Base-by-base conservation (phyloP, 2,329 filamentous ascomycete species). In the Fusarium penzigii region DNA sequence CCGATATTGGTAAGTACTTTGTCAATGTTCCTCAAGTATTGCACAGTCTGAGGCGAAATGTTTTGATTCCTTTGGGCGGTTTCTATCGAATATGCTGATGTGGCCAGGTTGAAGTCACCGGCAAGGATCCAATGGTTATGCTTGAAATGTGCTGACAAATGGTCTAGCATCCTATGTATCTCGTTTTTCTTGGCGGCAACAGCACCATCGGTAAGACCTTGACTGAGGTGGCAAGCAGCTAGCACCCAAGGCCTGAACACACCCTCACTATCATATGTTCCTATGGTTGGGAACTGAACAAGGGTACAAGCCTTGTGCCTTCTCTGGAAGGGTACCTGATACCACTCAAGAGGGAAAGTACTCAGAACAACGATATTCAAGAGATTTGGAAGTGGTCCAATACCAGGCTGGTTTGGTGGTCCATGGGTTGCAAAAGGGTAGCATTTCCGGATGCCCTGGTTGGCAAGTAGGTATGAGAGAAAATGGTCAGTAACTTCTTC, bases 401-500 rank as follows among this genome's bases (percentile, higher is more conserved):
- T 68, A 12, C 78, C 76, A 4, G 65, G 25, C 55, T 85, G 78
- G 8, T 71, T 64, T 0, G 84, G 81, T 1, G 83, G 80, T 0
- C 77, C 82, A 62, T 85, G 78, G 2, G 82, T 83, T n/a, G 72
- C 68, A 62, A 79, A 87, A 2, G 78, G 74, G 56, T 85, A 88
- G 2, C 65, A 69, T 11, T 67, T 57, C 29, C 75, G 74, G 20
- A 88, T 71, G 2, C 68, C 61, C 2, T 69, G 52, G 49, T 81
- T 66, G 3, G 64, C 61, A 2, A 88, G 77, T 1, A 89, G 70
- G 51, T 76, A 78, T 0, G 75, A 74, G 0, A 89, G 75, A 53
- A 88, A 86, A 39, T 82, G 75, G 55, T 88, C 84, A 0, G 84
- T 86, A 1, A 88, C 81, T 68, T 88, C 86, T 64, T 88, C 78